Evolutionary conservation across 441 rosid genomes (phyloP).

Genomic region (Eutrema salsugineum): DNA sequence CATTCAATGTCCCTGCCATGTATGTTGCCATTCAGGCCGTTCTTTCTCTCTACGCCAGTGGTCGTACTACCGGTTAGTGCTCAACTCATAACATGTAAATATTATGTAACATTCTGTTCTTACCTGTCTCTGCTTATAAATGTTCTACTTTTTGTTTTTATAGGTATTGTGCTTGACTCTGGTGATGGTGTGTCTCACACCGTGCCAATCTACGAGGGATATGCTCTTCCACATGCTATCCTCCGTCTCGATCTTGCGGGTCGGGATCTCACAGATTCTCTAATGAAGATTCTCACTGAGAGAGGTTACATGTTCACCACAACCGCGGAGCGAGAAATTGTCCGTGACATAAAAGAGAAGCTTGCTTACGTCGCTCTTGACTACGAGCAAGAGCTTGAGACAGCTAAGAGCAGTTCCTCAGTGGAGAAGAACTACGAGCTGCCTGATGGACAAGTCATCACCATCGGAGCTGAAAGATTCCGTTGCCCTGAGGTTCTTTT

Average conservation of each 20-base stretch:
- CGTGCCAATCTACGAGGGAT: slow-evolving; percentile 55
- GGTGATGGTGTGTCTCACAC: slow-evolving; percentile 74
- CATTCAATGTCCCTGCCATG: slow-evolving; percentile 88
- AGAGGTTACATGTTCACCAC: slow-evolving; percentile 72
- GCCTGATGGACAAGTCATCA: slow-evolving; percentile 66
- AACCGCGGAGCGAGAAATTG: slow-evolving; percentile 56
- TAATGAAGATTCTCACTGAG: slow-evolving; percentile 67
- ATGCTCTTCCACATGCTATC: slow-evolving; percentile 65
- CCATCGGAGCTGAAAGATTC: slow-evolving; percentile 64
- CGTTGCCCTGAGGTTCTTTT: slow-evolving; percentile 63
- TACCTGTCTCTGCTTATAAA: background rate
- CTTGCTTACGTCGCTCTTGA: slow-evolving; percentile 65
- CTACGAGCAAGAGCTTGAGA: slow-evolving; percentile 61
- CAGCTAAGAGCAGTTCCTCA: slow-evolving; percentile 57
- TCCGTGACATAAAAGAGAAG: slow-evolving; percentile 66
- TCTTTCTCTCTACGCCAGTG: slow-evolving; percentile 89
- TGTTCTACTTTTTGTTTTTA: background rate
- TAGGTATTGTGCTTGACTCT: slow-evolving; percentile 66
- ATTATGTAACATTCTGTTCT: background rate
- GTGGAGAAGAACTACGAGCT: slow-evolving; percentile 64
- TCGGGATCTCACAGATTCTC: slow-evolving; percentile 59
- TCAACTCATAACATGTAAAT: background rate
- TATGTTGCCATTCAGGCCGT: slow-evolving; percentile 94
- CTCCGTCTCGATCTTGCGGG: slow-evolving; percentile 63
- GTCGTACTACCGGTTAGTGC: slow-evolving; percentile 90